phyloP scores from a whole-genome alignment of 139 green algal genomes.

The Astrephomene gubernaculifera region DNA sequence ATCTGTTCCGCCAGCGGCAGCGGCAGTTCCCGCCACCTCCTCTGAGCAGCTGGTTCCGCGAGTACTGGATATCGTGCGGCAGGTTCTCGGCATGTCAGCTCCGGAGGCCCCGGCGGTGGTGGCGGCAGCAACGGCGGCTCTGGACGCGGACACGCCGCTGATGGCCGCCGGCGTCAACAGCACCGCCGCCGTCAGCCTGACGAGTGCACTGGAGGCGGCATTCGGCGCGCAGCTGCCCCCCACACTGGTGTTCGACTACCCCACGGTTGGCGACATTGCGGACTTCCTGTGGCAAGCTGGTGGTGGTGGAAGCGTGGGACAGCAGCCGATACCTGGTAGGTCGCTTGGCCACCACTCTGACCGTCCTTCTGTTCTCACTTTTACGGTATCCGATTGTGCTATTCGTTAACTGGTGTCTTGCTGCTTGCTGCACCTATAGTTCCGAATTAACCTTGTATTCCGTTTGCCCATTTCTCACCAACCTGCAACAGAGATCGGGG shows the following conservation, averaged over 20 bases:
- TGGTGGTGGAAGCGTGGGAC: too few species aligned
- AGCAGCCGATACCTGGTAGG: neutral
- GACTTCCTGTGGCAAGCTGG: conserved; percentile 46
- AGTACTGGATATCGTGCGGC: neutral
- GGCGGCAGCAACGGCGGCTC: neutral
- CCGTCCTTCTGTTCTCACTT: too few species aligned
- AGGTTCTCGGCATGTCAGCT: neutral
- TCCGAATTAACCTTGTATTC: too few species aligned
- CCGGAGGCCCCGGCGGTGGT: neutral
- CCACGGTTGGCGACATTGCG: conserved; percentile 60
- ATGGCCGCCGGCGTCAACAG: conserved; percentile 74
- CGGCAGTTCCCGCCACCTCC: neutral
- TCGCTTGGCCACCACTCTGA: too few species aligned
- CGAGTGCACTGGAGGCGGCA: conserved; percentile 52
- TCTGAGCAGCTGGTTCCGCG: neutral
- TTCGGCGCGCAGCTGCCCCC: conserved; percentile 57
- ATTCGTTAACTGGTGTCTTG: too few species aligned
- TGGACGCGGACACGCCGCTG: conserved; percentile 70
- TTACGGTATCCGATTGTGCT: too few species aligned
- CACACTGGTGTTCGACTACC: conserved; percentile 77
- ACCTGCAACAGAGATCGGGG: too few species aligned
- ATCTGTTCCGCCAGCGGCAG: too few species aligned
- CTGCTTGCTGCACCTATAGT: too few species aligned
- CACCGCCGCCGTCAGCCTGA: conserved; percentile 63
- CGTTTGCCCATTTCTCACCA: too few species aligned